Conservation (phyloP, 768 basidiomycete genomes). For the Gymnopilus junonius region DNA sequence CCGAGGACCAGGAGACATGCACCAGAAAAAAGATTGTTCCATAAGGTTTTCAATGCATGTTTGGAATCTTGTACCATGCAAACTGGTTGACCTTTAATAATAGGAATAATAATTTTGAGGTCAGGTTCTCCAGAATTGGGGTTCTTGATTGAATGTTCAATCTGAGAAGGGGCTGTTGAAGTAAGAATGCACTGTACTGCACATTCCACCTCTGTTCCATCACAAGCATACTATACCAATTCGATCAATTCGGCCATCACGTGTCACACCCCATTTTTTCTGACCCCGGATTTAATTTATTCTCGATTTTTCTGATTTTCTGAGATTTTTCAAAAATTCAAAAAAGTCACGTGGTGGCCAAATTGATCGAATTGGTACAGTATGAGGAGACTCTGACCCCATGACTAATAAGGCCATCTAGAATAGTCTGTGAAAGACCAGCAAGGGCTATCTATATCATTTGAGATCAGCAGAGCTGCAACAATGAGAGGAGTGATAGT, state of each 20-base stretch:
- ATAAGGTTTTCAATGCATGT: conserved; percentile 36
- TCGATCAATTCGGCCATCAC: too few species aligned
- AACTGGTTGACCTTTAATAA: conserved; percentile 24
- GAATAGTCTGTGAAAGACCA: not conserved
- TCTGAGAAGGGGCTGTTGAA: not conserved
- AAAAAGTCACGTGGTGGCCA: too few species aligned
- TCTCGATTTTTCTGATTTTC: too few species aligned
- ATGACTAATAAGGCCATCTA: conserved; percentile 25
- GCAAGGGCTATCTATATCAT: conserved; percentile 18
- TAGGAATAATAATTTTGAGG: conserved; percentile 8
- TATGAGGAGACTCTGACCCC: conserved; percentile 32
- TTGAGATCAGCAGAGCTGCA: conserved; percentile 33
- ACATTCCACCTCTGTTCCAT: conserved; percentile 39
- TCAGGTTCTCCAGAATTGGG: not conserved
- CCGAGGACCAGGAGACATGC: conserved; percentile 31
- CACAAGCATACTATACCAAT: too few species aligned
- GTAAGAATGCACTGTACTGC: conserved; percentile 23
- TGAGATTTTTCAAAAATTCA: too few species aligned
- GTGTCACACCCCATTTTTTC: too few species aligned
- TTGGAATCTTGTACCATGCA: conserved; percentile 40
- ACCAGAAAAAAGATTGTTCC: conserved; percentile 40
- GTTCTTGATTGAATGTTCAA: conserved; percentile 5
- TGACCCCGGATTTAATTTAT: too few species aligned
- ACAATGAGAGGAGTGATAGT: conserved; percentile 39
- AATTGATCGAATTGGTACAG: too few species aligned